Base-by-base conservation (phyloP, 768 basidiomycete species). In the Kwoniella sp. region DNA sequence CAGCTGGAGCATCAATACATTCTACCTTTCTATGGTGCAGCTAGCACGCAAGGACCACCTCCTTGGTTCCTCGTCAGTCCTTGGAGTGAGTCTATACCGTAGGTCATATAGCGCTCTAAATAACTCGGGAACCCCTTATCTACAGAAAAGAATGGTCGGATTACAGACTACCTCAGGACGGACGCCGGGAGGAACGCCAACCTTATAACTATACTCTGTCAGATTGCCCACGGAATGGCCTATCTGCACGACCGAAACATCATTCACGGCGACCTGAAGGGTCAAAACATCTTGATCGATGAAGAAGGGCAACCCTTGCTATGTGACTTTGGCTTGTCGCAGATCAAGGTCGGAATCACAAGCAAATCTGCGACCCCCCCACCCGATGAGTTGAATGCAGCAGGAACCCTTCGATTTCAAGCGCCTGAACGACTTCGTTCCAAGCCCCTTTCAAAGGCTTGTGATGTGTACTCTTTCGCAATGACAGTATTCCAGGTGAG, bases 51-150 rank as follows among this genome's bases (percentile, higher is more conserved):
- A 6, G 81, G 81, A 20, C 82, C 84, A 37, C 81, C 82, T 10
- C 87, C 86, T 12, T 88, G 83, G 82, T 87, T 86, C 75, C 79
- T 86, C 43, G 87, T 91, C 43, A 84, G 83, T 63, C 84, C 85
- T 34, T 88, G 85, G 70, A 78, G 64, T 66, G 31, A 52, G 64
- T 42, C 9, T 10, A 29, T 26, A 0, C 17, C 5, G 23, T 19
- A 0, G 9, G 14, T 2, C 6, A 8, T 19, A 26, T 26, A 28
- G 20, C 25, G 36, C 25, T n/a, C 19, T 28, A 40, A 39, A 34
- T 20, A 53, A 15, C 28, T 36, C 5, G 14, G 0, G 2, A 20
- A 37, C 14, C 8, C n/a, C n/a, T n/a, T n/a, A 5, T 31, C 4
- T 28, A 17, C 44, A 65, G 61, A 81, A 73, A 75, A 80, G 56